Evolutionary conservation across 306 rosid species (phyloP), one percentile per base, ranked within the genome.

Genomic region (Arachis hypogaea): DNA sequence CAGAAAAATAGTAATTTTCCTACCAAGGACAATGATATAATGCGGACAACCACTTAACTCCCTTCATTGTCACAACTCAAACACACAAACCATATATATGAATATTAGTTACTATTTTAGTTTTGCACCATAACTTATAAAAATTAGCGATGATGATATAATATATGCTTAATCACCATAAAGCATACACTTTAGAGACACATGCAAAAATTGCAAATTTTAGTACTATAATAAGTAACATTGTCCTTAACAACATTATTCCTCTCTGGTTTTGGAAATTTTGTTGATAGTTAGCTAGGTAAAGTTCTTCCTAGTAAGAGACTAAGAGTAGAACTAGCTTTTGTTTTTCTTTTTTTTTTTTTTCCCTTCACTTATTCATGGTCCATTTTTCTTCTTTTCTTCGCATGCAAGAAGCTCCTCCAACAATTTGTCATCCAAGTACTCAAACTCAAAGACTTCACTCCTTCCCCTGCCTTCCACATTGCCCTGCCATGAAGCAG

Each of bases 401-500:
- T 89, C 93, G 43, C 11, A 82, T 9, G 81, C 97, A 59, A 93
- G 97, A 85, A 93, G 96, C 28, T 93, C 98, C 77, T 93, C 98
- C 54, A 93, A 51, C 74, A 93, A 56, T 73, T 80, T 87, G 42
- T 93, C 90, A 58, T 93, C 98, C 41, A 82, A 81, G 75, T 59
- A 93, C 85, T 93, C 97, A 8, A 89, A 79, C 73, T 89, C 98
- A 65, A 90, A 67, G 41, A 93, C 97, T 78, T 55, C 77, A 51
- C 36, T 65, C 43, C 76, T 44, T 9, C 41, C 74, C 4, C 69
- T 69, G 7, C 47, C 55, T 49, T 68, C 74, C 9, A 44, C 78
- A 73, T 63, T 73, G 42, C 71, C 65, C 33, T 47, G 44, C 72
- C 67, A 78, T 38, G 90, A 77, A 4, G 80, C 4, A 14, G 83